Percentiles rank a stretch among this genome's conserved stretches.
Evolutionary conservation across 78 protist species (phyloP).

Genomic region (Salpingoeca rosetta): DNA sequence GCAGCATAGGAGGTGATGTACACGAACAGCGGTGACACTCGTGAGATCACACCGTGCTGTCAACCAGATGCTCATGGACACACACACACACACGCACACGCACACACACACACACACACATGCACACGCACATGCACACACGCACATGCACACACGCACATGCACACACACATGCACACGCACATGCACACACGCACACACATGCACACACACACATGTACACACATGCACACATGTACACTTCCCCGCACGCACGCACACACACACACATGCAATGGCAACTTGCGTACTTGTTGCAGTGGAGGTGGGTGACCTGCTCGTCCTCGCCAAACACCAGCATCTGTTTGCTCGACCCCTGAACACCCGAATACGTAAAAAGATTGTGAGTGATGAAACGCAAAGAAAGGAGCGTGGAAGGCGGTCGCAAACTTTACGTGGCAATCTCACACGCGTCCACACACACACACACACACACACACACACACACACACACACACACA

Average conservation of each 20-base stretch:
- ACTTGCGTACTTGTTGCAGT: not conserved
- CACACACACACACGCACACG: not conserved
- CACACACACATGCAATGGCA: not conserved
- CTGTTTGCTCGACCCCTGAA: not conserved
- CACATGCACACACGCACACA: not conserved
- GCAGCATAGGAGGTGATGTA: too few relatives aligned
- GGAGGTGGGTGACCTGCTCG: not conserved
- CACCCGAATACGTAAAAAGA: too few relatives aligned
- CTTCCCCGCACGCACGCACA: not conserved
- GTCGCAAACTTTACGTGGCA: too few relatives aligned
- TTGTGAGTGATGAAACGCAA: too few relatives aligned
- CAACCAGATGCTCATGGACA: not conserved
- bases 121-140: not conserved
- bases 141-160: not conserved
- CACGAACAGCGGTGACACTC: constrained; percentile 17
- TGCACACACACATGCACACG: not conserved
- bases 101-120: not conserved
- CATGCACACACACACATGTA: not conserved
- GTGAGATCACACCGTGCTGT: not conserved
- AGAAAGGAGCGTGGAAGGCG: too few relatives aligned
- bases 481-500: too few relatives aligned
- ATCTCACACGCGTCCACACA: too few relatives aligned
- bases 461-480: too few relatives aligned
- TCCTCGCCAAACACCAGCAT: not conserved
- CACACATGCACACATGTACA: not conserved